Base-by-base conservation (phyloP, 148 eudicot genomes). In the Chenopodium berlandieri region DNA sequence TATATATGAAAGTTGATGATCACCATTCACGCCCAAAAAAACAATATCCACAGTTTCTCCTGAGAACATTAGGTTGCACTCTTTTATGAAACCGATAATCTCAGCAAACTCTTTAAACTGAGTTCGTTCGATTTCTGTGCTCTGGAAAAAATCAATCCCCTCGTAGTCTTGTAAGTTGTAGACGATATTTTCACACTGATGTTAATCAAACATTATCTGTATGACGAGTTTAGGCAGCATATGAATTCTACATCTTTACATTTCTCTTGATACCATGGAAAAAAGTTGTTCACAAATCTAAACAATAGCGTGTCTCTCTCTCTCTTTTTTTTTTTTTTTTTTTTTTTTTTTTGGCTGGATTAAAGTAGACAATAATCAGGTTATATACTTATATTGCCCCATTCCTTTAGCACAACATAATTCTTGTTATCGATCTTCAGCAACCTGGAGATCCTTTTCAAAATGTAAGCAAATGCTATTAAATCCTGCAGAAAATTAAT, bases 361-460 rank as follows among this genome's bases (percentile, higher is more conserved):
- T 16, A 0, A 2, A 72, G 46, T 37, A 16, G 27, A 20, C 54
- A 20, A n/a, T 3, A n/a, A 54, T 46, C 62, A 44, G 9, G 32
- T 75, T 62, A 23, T 27, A 27, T 27, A 27, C 30, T 27, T 27
- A 27, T 87, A 67, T 79, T 86, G 47, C 86, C 91, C 81, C 93
- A 89, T 82, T 84, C 91, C 81, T 94, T 90, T 82, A 93, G 81
- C 47, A 95, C 95, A 2, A 93, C 94, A 75, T 83, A 93, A 76
- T 68, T 90, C 50, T 84, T 82, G 54, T 91, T 97, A 68, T 89
- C 90, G 9, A 86, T 91, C 88, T 93, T 95, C 85, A 89, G 95
- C 74, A 95, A 91, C 81, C 85, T 93, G 40, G 98, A 91, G 58
- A 95, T 95, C 87, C 92, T 91, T 86, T 92, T 91, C 81, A 95